Base-by-base conservation (phyloP, 2,329 filamentous ascomycete species). In the Beauveria rudraprayagi region DNA sequence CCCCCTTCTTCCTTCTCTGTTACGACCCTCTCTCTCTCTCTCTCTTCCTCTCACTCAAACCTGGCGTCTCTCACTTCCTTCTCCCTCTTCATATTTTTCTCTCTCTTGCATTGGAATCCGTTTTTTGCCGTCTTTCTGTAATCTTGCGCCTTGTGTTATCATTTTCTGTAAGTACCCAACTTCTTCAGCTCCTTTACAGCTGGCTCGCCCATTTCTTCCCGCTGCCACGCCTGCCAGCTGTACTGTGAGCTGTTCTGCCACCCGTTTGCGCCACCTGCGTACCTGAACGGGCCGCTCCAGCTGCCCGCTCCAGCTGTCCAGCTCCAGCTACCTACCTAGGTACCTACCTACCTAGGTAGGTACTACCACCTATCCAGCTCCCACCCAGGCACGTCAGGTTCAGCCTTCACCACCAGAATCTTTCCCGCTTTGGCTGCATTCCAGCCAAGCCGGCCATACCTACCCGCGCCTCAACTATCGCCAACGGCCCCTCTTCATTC, bases 221-320 rank as follows among this genome's bases (percentile, higher is more conserved):
- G 41, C 50, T 24, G 50, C 26, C 26, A 41, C 57, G 37, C 34
- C 40, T 54, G 57, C 56, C 19, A 34, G 30, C 30, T 34, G 11
- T 14, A 34, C 30, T 34, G 30, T 34, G 34, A 37, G 10, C 34
- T 37, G 34, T 37, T 26, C 57, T 47, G 47, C 50, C 50, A 52
- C 28, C 56, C n/a, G 34, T 28, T 54, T 61, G 58, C 58, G 58
- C 58, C 58, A 61, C 58, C 50, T 61, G 51, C 58, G 54, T 56
- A 43, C 44, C 34, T 16, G 34, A 37, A 55, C 30, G 37, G 37
- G 22, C 52, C 52, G 24, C 40, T n/a, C 17, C 56, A 41, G 43
- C 56, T 19, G 43, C 22, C 52, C 52, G 24, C 40, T n/a, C 17
- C 56, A 41, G 43, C 56, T 19, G 43, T 22, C 24, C 30, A 34